A percentile compares a stretch with the other conserved stretches of the same genome.
Evolutionary conservation across 495 filamentous ascomycete species (phyloP).

Genomic region (Trichocladium uniseriatum): DNA sequence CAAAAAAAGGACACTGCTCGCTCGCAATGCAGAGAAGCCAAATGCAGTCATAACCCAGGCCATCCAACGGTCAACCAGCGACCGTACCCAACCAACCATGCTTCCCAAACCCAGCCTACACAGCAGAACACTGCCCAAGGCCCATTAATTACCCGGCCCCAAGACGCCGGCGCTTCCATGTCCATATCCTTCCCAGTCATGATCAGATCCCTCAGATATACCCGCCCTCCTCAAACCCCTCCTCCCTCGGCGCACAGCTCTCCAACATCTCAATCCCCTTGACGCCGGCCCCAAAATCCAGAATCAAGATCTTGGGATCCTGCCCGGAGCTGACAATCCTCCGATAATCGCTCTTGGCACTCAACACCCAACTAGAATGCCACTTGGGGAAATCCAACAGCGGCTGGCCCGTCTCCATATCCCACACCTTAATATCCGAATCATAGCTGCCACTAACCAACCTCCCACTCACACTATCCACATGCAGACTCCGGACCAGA

Average conservation of each 20-base stretch:
- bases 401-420: slow-evolving; percentile 62
- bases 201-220: no score
- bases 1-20: slow-evolving; percentile 1
- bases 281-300: slow-evolving; percentile 69
- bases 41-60: neutral
- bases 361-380: slow-evolving; percentile 93
- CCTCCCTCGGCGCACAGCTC: slow-evolving; percentile 17
- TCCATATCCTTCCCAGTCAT: neutral
- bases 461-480: slow-evolving; percentile 73
- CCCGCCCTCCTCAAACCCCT: neutral
- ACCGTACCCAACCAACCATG: neutral
- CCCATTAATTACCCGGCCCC: slow-evolving; percentile 2
- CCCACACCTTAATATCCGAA: slow-evolving; percentile 83
- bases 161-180: neutral
- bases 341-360: slow-evolving; percentile 89
- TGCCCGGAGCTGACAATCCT: slow-evolving; percentile 89
- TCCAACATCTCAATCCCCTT: slow-evolving; percentile 46
- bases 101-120: no score
- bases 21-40: slow-evolving; percentile 11
- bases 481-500: slow-evolving; percentile 78
- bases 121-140: no score
- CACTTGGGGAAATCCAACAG: slow-evolving; percentile 74
- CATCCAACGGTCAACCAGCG: neutral
- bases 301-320: slow-evolving; percentile 79
- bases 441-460: slow-evolving; percentile 91